Evolutionary conservation across 2,329 filamentous ascomycete genomes (phyloP).

Genomic region (Talaromyces sp.): DNA sequence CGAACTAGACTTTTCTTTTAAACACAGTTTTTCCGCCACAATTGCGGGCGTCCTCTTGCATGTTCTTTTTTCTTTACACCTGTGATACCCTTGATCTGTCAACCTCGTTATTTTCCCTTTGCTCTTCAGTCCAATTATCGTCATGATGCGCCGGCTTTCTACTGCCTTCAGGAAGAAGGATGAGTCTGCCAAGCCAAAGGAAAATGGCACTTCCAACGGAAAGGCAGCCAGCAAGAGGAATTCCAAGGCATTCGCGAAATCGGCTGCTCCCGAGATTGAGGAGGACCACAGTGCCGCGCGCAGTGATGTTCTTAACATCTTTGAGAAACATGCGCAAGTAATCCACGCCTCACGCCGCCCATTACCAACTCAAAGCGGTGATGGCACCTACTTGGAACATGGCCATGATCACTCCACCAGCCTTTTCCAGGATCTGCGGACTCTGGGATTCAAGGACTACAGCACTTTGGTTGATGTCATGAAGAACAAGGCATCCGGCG

Average conservation of each 20-base stretch:
- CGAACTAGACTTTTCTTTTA: constrained; percentile 8
- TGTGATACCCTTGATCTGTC: constrained; percentile 5
- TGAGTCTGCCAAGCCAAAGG: constrained; percentile 25
- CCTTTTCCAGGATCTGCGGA: constrained; percentile 52
- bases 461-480: constrained; percentile 58
- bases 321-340: constrained; percentile 41
- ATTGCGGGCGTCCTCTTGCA: not conserved
- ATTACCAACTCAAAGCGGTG: constrained; percentile 56
- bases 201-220: constrained; percentile 15
- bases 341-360: constrained; percentile 55
- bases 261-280: constrained; percentile 14
- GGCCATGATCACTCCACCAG: constrained; percentile 42
- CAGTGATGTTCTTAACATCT: constrained; percentile 35
- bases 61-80: not conserved
- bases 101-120: constrained; percentile 1
- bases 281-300: constrained; percentile 28
- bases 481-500: constrained; percentile 57
- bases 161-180: constrained; percentile 35
- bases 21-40: constrained; percentile 11
- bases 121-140: not conserved
- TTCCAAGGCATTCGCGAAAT: constrained; percentile 24
- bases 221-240: constrained; percentile 22
- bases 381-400: constrained; percentile 54
- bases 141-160: constrained; percentile 31
- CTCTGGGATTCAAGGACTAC: constrained; percentile 53